These are phyloP conservation scores for Mortierella sp. DNA, from an alignment of 371 early-diverging fungal species.

Conservation along the genomic window DNA sequence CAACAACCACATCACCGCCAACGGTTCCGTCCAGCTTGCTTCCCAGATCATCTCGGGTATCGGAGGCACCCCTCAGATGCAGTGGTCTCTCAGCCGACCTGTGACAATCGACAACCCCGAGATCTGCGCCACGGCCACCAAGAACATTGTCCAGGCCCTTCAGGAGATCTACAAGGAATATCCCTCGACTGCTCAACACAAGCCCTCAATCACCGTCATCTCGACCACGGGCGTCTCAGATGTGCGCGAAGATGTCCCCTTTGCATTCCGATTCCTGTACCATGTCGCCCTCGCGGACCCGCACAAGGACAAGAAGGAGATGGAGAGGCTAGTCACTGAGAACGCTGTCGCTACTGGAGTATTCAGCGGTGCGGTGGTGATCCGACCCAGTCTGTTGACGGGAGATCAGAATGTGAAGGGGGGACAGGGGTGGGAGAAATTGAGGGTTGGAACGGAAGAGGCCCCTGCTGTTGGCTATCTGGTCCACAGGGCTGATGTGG, in stretches of 20 bases:
- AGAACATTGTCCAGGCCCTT: slow-evolving; percentile 33
- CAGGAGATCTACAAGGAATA: slow-evolving; percentile 28
- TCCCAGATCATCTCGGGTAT: slow-evolving; percentile 48
- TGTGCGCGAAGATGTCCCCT: slow-evolving; percentile 36
- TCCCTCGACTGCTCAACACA: slow-evolving; percentile 16
- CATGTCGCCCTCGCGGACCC: slow-evolving; percentile 34
- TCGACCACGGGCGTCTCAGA: slow-evolving; percentile 43
- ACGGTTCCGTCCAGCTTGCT: slow-evolving; percentile 10
- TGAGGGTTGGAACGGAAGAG: slow-evolving; percentile 26
- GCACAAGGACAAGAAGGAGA: slow-evolving; percentile 50
- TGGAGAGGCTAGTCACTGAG: slow-evolving; percentile 27
- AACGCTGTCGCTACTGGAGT: background rate
- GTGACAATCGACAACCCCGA: slow-evolving; percentile 36
- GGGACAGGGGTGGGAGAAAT: slow-evolving; percentile 35
- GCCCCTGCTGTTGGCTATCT: slow-evolving; percentile 41
- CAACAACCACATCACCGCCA: slow-evolving; percentile 2
- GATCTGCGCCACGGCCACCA: slow-evolving; percentile 33
- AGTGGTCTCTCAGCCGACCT: slow-evolving; percentile 15
- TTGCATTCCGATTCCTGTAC: slow-evolving; percentile 32
- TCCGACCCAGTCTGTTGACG: slow-evolving; percentile 32
- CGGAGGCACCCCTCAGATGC: slow-evolving; percentile 35
- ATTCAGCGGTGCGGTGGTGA: slow-evolving; percentile 24
- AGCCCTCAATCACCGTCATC: slow-evolving; percentile 38
- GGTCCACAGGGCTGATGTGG: slow-evolving; percentile 33
- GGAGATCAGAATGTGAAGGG: slow-evolving; percentile 33